Base-by-base conservation (phyloP, 495 filamentous ascomycete genomes). In the Astrothelium subdiscretum region DNA sequence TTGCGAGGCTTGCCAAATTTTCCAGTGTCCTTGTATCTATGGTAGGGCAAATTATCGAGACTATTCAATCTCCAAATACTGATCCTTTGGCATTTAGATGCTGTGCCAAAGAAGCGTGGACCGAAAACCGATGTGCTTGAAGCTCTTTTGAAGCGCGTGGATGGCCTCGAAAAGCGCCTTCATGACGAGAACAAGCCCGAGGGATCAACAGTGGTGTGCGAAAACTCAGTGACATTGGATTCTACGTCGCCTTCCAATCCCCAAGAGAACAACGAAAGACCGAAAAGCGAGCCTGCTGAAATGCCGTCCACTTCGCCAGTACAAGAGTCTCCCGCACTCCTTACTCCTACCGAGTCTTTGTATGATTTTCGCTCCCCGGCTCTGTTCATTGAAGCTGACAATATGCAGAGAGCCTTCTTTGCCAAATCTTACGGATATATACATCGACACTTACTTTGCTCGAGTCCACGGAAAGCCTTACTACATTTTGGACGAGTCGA, bases 111-210 rank as follows among this genome's bases (percentile, higher is more conserved):
- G 77, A 95, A 95, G 70, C 77, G 90, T 63, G 90, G 90, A 2
- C 90, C 90, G 1, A 95, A 95, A 71, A 92, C 89, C 22, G 90
- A 95, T 69, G 89, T 92, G 2, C 77, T 95, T 26, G 90, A 95
- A 70, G 89, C 89, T 5, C 75, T 95, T 24, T 67, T 92, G 61
- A 95, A 91, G 70, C 79, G 90, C 29, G 89, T 95, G 11, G 89
- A 92, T 70, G 88, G 89, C 0, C 76, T 95, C 57, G 89, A 95
- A 68, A 89, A 86, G 65, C 82, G 84, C 57, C 76, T 95, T 52
- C 88, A 90, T 69, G 85, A 88, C 63, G 78, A 81, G 63, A 82
- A 81, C 48, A 83, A 81, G 62, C 48, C 48, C 24, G 48, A 54
- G 24, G 48, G 48, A 8, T 54, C 48, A 10, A 8, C 24, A 4